Evolutionary conservation across 306 rosid species (phyloP).

Genomic region (Cotoneaster glaucophyllus): DNA sequence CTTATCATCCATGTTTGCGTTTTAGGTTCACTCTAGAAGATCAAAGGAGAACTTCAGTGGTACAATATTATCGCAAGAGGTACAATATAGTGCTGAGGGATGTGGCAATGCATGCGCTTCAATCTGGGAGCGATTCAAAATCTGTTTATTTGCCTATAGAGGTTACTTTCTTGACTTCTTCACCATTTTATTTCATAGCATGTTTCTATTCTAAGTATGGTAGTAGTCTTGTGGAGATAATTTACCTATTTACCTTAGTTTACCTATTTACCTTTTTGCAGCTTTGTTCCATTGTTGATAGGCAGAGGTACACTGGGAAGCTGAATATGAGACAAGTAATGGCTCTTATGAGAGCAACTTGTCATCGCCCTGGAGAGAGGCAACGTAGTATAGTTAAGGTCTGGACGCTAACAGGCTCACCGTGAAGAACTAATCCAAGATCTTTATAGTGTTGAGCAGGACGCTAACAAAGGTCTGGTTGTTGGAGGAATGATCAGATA

Average conservation of each 20-base stretch:
- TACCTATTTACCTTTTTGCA: neutral
- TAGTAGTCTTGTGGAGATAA: too few species aligned
- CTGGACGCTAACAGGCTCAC: constrained; percentile 31
- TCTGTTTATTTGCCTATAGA: constrained; percentile 70
- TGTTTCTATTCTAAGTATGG: neutral
- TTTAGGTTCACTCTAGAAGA: constrained; percentile 64
- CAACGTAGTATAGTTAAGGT: constrained; percentile 24
- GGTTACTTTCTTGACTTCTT: constrained; percentile 26
- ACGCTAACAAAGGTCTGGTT: constrained; percentile 31
- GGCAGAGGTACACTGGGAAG: constrained; percentile 59
- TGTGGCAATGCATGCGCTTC: constrained; percentile 54
- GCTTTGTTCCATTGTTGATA: constrained; percentile 49
- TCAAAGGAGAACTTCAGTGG: constrained; percentile 12
- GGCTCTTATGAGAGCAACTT: constrained; percentile 47
- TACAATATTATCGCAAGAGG: constrained; percentile 42
- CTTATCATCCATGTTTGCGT: neutral
- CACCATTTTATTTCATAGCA: neutral
- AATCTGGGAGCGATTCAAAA: constrained; percentile 54
- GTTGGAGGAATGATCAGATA: constrained; percentile 69
- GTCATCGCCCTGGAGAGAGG: constrained; percentile 49
- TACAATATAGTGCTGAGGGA: constrained; percentile 15
- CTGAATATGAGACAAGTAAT: constrained; percentile 56
- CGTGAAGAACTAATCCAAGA: constrained; percentile 67
- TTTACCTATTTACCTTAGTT: neutral
- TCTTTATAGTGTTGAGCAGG: constrained; percentile 24